A percentile compares a stretch with the other conserved stretches of the same genome.
These are phyloP conservation scores for Dacryopinax primogenitus DNA, from an alignment of 768 basidiomycete genomes.

Conservation along the genomic window DNA sequence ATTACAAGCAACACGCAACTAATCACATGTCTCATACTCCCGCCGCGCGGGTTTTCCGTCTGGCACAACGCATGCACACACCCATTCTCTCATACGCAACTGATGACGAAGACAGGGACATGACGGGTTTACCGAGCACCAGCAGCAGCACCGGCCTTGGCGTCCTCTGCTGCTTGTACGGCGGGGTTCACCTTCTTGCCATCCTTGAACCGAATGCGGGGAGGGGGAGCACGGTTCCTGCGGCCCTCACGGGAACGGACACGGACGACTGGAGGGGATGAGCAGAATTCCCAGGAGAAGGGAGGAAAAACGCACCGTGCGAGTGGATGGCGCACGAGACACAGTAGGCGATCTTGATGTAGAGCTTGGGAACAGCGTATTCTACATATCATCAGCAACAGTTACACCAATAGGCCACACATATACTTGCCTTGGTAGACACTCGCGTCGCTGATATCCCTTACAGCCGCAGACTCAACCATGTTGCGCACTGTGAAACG, in stretches of 20 bases:
- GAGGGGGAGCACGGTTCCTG: slow-evolving; percentile 94
- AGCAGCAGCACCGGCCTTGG: slow-evolving; percentile 25
- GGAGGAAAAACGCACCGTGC: slow-evolving; percentile 51
- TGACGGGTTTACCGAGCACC: too few relatives aligned
- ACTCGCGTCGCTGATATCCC: slow-evolving; percentile 92
- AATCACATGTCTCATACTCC: too few relatives aligned
- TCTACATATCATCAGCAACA: slow-evolving; percentile 36
- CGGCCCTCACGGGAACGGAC: slow-evolving; percentile 92
- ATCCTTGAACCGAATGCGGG: slow-evolving; percentile 89
- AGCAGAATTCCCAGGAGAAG: background rate
- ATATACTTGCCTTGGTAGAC: slow-evolving; percentile 67
- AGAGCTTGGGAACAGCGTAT: slow-evolving; percentile 91
- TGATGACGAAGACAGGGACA: too few relatives aligned
- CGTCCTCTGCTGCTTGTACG: slow-evolving; percentile 75
- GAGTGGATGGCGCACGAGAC: slow-evolving; percentile 99
- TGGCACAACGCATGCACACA: too few relatives aligned
- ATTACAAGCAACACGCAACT: too few relatives aligned
- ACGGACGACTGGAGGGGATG: slow-evolving; percentile 67
- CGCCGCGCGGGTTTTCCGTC: too few relatives aligned
- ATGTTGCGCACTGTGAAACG: slow-evolving; percentile 99
- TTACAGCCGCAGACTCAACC: slow-evolving; percentile 96
- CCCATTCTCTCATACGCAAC: too few relatives aligned
- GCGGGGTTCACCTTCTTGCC: slow-evolving; percentile 94
- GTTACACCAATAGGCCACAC: background rate
- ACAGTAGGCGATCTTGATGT: slow-evolving; percentile 98